A percentile compares a stretch with the other conserved stretches of the same genome.
Conservation (phyloP, 2,329 filamentous ascomycete species). For the Diaporthe nobilis region DNA sequence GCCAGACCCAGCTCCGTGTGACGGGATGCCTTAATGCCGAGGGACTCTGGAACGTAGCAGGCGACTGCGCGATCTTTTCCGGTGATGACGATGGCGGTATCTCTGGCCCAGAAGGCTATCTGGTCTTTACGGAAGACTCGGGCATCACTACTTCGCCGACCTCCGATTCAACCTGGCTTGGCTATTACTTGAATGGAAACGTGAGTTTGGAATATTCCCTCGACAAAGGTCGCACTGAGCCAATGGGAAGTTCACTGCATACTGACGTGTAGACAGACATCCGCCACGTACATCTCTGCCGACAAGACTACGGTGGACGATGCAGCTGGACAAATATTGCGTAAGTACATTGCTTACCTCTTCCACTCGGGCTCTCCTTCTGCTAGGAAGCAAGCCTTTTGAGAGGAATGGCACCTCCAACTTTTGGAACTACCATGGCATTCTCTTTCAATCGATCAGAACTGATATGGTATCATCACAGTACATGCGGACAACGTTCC, state of each 20-base stretch:
- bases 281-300: conserved; percentile 10
- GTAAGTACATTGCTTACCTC: background rate
- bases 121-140: background rate
- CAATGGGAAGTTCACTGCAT: background rate
- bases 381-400: rapidly evolving
- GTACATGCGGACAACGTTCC: conserved; percentile 1
- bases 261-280: conserved; percentile 3
- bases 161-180: conserved; percentile 13
- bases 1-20: conserved; percentile 27
- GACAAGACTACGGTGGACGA: background rate
- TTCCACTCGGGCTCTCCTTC: too few relatives aligned
- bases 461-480: background rate
- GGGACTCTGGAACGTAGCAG: conserved; percentile 9
- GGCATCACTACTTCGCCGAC: conserved; percentile 7
- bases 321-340: conserved; percentile 11
- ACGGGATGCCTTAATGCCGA: conserved; percentile 8
- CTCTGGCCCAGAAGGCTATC: conserved; percentile 2
- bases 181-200: conserved; percentile 23
- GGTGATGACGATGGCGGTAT: background rate
- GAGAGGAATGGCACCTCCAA: background rate
- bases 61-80: conserved; percentile 4
- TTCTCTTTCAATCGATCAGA: background rate
- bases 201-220: background rate
- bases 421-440: background rate
- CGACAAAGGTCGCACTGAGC: background rate